Conservation (phyloP, 306 rosid species). For the Pyrus bretschneideri region DNA sequence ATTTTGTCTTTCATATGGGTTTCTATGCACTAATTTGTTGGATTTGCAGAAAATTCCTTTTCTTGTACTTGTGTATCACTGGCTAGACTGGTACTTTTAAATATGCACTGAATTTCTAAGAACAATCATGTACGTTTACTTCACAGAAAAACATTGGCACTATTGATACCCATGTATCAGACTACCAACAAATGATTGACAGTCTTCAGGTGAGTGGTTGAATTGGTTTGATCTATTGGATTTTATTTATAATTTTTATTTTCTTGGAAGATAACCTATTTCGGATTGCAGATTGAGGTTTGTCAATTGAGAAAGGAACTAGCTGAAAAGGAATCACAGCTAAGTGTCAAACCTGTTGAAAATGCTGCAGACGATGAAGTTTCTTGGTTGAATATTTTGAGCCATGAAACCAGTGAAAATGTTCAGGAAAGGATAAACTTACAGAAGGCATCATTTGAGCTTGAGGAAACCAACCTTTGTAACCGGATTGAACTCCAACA, state of each 20-base stretch:
- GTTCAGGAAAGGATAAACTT: slow-evolving; percentile 63
- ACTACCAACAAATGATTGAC: slow-evolving; percentile 60
- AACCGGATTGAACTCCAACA: slow-evolving; percentile 52
- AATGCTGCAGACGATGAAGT: slow-evolving; percentile 50
- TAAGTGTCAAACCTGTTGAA: slow-evolving; percentile 42
- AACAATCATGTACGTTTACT: slow-evolving; percentile 1
- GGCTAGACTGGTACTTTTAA: not conserved
- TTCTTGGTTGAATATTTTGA: slow-evolving; percentile 47
- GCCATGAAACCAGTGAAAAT: slow-evolving; percentile 58
- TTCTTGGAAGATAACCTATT: slow-evolving; percentile 8
- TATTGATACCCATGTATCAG: slow-evolving; percentile 50
- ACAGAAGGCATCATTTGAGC: slow-evolving; percentile 55
- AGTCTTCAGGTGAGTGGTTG: slow-evolving; percentile 44
- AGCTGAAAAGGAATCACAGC: slow-evolving; percentile 46
- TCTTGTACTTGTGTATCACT: not conserved
- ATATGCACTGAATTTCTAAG: not conserved
- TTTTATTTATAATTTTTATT: slow-evolving; percentile 1
- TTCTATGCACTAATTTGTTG: not conserved
- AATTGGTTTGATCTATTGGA: not conserved
- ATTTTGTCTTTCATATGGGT: slow-evolving; percentile 2
- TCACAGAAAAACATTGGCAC: slow-evolving; percentile 54
- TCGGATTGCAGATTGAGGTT: slow-evolving; percentile 43
- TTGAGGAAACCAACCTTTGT: slow-evolving; percentile 51
- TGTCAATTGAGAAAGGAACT: slow-evolving; percentile 45
- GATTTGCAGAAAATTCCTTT: slow-evolving; percentile 7